A percentile compares a stretch with the other conserved stretches of the same genome.
Conservation (phyloP, 495 filamentous ascomycete genomes). For the Penicillium argentinense region DNA sequence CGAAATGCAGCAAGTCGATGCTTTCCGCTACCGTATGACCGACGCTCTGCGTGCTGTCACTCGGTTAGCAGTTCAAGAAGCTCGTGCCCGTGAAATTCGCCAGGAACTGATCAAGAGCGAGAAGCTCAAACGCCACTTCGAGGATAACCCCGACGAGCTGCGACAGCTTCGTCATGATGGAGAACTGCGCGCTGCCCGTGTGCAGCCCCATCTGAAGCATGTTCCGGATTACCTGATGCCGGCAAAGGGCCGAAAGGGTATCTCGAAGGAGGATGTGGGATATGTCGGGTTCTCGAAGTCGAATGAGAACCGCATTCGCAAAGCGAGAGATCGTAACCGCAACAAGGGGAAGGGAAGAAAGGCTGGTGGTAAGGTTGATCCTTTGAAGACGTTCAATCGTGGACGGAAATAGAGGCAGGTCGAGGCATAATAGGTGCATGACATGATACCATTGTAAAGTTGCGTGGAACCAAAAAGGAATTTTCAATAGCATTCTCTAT, state of each 20-base stretch:
- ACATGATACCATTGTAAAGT: conserved; percentile 37
- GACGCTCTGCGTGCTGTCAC: conserved; percentile 85
- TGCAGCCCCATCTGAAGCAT: conserved; percentile 90
- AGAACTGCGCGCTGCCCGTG: conserved; percentile 73
- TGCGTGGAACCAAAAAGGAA: conserved; percentile 16
- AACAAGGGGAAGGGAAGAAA: conserved; percentile 54
- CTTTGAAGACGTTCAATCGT: conserved; percentile 83
- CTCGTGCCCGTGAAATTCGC: conserved; percentile 79
- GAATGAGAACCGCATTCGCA: conserved; percentile 71
- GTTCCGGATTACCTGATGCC: conserved; percentile 95
- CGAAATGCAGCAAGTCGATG: conserved; percentile 89
- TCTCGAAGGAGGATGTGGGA: conserved; percentile 60
- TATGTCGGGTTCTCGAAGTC: conserved; percentile 77
- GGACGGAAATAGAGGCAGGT: conserved; percentile 28
- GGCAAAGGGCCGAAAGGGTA: conserved; percentile 66
- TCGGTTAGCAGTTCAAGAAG: conserved; percentile 81
- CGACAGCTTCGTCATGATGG: conserved; percentile 87
- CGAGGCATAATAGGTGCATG: conserved; percentile 12
- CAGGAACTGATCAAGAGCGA: conserved; percentile 90
- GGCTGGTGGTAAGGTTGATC: conserved; percentile 65
- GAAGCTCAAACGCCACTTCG: conserved; percentile 91
- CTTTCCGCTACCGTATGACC: conserved; percentile 91
- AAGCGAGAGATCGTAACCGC: conserved; percentile 63
- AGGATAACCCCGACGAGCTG: conserved; percentile 91
- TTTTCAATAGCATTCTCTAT: background rate